These are phyloP conservation scores for Lentinula detonsa DNA, from an alignment of 768 basidiomycete genomes.

Conservation along the genomic window DNA sequence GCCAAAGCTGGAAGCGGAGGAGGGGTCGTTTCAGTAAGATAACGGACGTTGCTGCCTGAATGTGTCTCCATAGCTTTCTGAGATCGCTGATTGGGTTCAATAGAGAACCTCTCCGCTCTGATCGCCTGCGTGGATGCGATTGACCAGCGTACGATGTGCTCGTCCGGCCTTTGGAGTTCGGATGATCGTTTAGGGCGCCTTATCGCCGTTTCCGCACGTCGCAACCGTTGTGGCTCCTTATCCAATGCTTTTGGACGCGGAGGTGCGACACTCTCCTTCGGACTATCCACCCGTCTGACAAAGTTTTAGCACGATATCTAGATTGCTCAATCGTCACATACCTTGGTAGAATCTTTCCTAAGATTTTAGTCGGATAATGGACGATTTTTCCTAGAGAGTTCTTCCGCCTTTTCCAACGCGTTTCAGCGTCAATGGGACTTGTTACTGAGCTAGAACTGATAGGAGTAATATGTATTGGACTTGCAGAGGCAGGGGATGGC, in stretches of 20 bases:
- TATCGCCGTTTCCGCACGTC: constrained; percentile 1
- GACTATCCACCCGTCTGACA: background rate
- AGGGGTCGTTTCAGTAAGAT: background rate
- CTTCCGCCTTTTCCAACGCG: background rate
- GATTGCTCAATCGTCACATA: background rate
- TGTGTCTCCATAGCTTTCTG: background rate
- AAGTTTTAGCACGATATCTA: background rate
- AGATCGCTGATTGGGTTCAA: background rate
- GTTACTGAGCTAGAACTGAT: background rate
- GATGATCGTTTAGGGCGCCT: background rate
- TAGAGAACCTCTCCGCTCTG: background rate
- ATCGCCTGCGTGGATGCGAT: constrained; percentile 1
- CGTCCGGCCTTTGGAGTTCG: background rate
- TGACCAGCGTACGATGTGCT: background rate
- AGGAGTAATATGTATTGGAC: background rate
- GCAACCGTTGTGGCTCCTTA: background rate
- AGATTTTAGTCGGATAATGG: background rate
- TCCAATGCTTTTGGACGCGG: background rate
- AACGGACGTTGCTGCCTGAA: background rate
- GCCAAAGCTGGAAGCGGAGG: background rate
- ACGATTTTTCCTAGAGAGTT: background rate
- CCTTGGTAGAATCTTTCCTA: background rate
- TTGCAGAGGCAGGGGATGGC: background rate
- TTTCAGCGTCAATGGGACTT: background rate
- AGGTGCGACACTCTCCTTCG: background rate